Conservation (phyloP, 1,284 basidiomycete genomes). For the Tausonia pullulans region DNA sequence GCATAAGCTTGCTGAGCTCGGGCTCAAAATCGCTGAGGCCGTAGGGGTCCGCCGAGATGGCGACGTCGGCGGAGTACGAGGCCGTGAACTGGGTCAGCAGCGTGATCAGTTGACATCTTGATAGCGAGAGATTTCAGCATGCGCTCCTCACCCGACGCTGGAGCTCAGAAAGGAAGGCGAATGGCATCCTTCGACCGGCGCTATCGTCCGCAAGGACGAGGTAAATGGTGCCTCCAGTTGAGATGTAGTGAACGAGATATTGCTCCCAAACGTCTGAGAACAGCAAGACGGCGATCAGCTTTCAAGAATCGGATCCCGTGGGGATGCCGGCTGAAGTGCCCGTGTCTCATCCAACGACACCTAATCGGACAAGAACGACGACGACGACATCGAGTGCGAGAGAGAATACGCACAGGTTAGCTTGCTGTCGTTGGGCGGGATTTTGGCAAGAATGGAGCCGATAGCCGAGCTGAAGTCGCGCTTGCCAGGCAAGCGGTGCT, state of each 20-base stretch:
- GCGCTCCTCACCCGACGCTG: conserved; percentile 49
- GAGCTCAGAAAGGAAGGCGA: conserved; percentile 79
- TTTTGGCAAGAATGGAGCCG: conserved; percentile 85
- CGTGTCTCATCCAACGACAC: no score
- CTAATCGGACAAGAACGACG: no score
- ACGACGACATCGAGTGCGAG: background rate
- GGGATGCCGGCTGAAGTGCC: no score
- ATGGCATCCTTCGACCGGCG: conserved; percentile 81
- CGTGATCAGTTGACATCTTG: background rate
- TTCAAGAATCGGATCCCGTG: no score
- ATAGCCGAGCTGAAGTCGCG: conserved; percentile 47
- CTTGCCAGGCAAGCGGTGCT: background rate
- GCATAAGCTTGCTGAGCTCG: conserved; percentile 50
- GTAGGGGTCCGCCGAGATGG: conserved; percentile 35
- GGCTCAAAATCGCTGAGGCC: conserved; percentile 36
- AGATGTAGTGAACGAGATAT: conserved; percentile 91
- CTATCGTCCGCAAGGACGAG: conserved; percentile 89
- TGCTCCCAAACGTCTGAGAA: conserved; percentile 73
- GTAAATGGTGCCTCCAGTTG: conserved; percentile 72
- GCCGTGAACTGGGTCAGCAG: background rate
- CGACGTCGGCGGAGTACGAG: conserved; percentile 32
- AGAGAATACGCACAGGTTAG: conserved; percentile 50
- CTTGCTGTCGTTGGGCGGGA: conserved; percentile 87
- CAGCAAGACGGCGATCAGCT: no score
- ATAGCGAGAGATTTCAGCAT: background rate